These are phyloP conservation scores for Bruguiera hainesii DNA, from an alignment of 441 rosid species.

Conservation along the genomic window DNA sequence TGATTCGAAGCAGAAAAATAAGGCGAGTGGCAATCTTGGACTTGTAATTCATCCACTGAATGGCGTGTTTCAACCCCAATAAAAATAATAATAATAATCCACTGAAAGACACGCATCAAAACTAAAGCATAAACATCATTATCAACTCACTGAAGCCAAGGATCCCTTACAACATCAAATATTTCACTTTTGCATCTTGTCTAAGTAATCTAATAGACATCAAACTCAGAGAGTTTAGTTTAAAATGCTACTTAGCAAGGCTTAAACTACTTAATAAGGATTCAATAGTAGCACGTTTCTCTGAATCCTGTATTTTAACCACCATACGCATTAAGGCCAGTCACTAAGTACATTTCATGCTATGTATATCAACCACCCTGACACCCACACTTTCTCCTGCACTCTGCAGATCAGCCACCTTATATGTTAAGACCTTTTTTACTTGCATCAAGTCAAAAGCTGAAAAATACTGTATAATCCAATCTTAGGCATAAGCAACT, in stretches of 20 bases:
- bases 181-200: not conserved
- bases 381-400: no score
- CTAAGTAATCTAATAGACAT: not conserved
- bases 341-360: no score
- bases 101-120: not conserved
- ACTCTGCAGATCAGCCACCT: no score
- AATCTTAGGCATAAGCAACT: no score
- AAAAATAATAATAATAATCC: not conserved
- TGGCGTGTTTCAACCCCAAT: no score
- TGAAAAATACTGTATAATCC: no score
- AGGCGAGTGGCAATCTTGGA: no score
- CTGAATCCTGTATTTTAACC: slow-evolving; percentile 1
- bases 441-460: no score
- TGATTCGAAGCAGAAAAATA: no score
- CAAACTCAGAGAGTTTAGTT: not conserved
- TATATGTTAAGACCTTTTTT: no score
- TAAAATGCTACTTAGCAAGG: not conserved
- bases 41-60: not conserved
- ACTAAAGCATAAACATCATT: not conserved
- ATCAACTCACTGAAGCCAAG: not conserved
- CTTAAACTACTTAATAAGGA: not conserved
- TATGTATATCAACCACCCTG: no score
- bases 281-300: not conserved
- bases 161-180: not conserved
- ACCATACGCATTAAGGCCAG: not conserved